Base-by-base conservation (phyloP, 129 eudicot genomes). In the Rutidosis leptorrhynchoides region DNA sequence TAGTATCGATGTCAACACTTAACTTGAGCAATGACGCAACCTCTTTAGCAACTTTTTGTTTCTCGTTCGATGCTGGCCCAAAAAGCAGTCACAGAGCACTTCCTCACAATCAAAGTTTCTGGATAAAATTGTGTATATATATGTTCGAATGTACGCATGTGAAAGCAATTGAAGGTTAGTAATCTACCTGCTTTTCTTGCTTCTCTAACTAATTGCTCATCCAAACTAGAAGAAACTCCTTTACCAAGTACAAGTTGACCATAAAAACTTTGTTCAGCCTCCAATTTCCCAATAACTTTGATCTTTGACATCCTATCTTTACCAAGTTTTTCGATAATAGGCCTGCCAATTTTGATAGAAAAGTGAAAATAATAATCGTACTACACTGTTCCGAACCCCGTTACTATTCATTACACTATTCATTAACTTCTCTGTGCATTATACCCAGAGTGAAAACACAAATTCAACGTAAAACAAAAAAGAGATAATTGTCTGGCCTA, bases 151-250 rank as follows among this genome's bases (percentile, higher is more conserved):
- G 61, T 21, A 71, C 33, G 15, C 53, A 73, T 46, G 42, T 58
- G 68, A 69, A 79, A 55, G 49, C 16, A 72, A 28, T 15, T 24
- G 23, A 35, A 19, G 61, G 70, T 42, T 26, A 45, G 32, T 43
- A 54, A 52, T 26, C 60, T 75, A 93, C 98, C 98, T 52, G 96
- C 98, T 86, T 88, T 88, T 69, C 87, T 82, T 76, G 85, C 98
- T 83, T 82, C 98, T 65, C 51, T 84, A 60, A 89, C 82, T 74
- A 93, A 79, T 63, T 83, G 84, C 60, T 93, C 98, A 54, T 84
- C 95, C 77, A 85, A 69, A 75, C 96, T 83, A 63, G 96, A 79
- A 45, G 84, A 80, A 24, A 76, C 85, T 65, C 89, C 96, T 72
- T 88, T 70, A 17, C 96, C 96, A 72, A 81, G 79, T 52, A 80